Percentiles rank a stretch among this genome's conserved stretches.
Evolutionary conservation across 306 rosid species (phyloP).

Genomic region (Vachellia collinsii): DNA sequence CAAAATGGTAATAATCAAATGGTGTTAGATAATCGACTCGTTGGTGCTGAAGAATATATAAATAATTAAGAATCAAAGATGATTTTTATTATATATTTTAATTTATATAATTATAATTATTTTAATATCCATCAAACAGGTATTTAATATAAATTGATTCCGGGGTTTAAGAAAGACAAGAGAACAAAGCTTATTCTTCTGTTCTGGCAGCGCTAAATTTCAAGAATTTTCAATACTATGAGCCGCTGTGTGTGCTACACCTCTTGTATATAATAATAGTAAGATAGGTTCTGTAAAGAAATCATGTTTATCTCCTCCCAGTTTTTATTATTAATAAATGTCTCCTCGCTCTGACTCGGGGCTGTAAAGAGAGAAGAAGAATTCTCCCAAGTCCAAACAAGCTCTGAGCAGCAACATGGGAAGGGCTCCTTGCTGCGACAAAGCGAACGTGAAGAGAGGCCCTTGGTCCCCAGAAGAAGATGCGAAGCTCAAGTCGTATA

Average conservation of each 20-base stretch:
- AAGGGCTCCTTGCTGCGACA: conserved; percentile 79
- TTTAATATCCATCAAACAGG: background rate
- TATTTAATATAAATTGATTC: conserved; percentile 49
- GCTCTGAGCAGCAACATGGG: conserved; percentile 54
- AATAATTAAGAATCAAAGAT: background rate
- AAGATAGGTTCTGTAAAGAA: conserved; percentile 36
- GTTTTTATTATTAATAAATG: conserved; percentile 43
- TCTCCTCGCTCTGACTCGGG: conserved; percentile 39
- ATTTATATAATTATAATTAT: background rate
- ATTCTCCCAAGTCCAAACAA: conserved; percentile 27
- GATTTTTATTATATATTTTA: background rate
- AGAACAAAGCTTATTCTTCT: conserved; percentile 70
- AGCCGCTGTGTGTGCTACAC: conserved; percentile 44
- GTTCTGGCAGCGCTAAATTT: conserved; percentile 65
- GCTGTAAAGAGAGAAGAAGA: conserved; percentile 39
- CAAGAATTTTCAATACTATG: conserved; percentile 45
- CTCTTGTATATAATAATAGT: conserved; percentile 30
- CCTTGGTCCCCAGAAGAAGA: conserved; percentile 65
- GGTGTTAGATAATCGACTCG: background rate
- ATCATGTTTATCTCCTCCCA: conserved; percentile 53
- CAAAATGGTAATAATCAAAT: background rate
- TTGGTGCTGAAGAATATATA: background rate
- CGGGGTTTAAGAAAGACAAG: conserved; percentile 69
- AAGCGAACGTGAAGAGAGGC: conserved; percentile 61
- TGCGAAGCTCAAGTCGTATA: conserved; percentile 50